Evolutionary conservation across 148 eudicot genomes (phyloP), one percentile per base, ranked within the genome.

Genomic region (Vaccinium corymbosum): DNA sequence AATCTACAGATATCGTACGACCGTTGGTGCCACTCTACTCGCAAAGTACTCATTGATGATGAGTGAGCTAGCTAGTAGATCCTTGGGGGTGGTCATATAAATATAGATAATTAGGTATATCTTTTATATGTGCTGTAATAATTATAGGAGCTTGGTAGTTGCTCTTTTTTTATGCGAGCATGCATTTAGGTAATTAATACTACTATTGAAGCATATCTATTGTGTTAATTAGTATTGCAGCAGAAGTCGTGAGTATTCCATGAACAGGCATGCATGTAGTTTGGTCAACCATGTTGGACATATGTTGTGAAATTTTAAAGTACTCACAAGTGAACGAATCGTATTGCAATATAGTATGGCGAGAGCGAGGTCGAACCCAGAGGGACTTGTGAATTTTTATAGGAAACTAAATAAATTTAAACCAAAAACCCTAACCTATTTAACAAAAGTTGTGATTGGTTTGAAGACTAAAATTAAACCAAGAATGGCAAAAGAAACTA

Each of bases 1-100:
- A 87, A 87, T 80, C 89, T 87, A 56, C 89, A 87, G 13, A 1
- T 52, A 1, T 79, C 89, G 0, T 87, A 87, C 32, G 89, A 87
- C 57, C 80, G 83, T 1, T 87, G 89, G 89, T 87, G 89, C 77
- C 78, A 79, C 13, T 82, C 83, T 10, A 80, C 74, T 46, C 89
- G 89, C 14, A 85, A 73, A 22, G 35, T 22, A 7, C 84, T 87
- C 20, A 20, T 83, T 7, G 56, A 66, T 51, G 53, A 51, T 25
- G 72, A 66, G 9, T 22, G 32, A 66, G 27, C 35, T 25, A n/a
- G 68, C 15, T 27, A 4, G 35, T 66, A 29, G 35, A 9, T 16
- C 3, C 20, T 8, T 66, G 14, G 12, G 11, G 27, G 13, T 22
- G 70, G 70, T 2, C 13, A 8, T 59, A 20, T 17, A 59, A 32